These are phyloP conservation scores for Stephania japonica DNA, from an alignment of 164 flowering plant genomes.

Conservation along the genomic window DNA sequence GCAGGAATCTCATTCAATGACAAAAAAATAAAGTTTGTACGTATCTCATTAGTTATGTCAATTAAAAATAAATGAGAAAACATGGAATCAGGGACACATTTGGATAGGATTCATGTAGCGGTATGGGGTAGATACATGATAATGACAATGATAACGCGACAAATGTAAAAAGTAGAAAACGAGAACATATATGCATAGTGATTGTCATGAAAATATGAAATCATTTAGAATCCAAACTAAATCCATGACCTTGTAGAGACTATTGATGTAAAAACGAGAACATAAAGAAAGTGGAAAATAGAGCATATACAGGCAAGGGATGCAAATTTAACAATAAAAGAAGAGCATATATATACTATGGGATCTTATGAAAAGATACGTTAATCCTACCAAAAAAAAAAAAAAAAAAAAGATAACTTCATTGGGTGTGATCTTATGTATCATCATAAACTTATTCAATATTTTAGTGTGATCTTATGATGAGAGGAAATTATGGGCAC, in stretches of 20 bases:
- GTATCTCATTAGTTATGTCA: too few relatives aligned
- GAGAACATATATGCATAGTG: neutral
- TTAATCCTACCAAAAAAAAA: too few relatives aligned
- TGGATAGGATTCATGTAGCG: neutral
- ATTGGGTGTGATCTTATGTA: too few relatives aligned
- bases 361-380: too few relatives aligned
- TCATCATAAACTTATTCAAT: neutral
- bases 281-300: conserved; percentile 20
- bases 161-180: neutral
- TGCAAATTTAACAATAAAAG: neutral
- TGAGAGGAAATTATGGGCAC: conserved; percentile 10
- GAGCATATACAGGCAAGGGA: neutral
- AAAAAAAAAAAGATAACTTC: too few relatives aligned
- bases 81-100: neutral
- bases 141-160: conserved; percentile 3
- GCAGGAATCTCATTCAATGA: neutral
- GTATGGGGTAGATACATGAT: neutral
- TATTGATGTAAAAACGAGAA: conserved; percentile 16
- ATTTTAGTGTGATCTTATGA: neutral
- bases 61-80: neutral
- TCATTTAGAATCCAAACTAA: conserved; percentile 18
- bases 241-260: conserved; percentile 15
- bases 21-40: neutral
- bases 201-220: conserved; percentile 14
- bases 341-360: too few relatives aligned